Evolutionary conservation across 768 basidiomycete species (phyloP), one percentile per base, ranked within the genome.

Genomic region (Imleria badia): DNA sequence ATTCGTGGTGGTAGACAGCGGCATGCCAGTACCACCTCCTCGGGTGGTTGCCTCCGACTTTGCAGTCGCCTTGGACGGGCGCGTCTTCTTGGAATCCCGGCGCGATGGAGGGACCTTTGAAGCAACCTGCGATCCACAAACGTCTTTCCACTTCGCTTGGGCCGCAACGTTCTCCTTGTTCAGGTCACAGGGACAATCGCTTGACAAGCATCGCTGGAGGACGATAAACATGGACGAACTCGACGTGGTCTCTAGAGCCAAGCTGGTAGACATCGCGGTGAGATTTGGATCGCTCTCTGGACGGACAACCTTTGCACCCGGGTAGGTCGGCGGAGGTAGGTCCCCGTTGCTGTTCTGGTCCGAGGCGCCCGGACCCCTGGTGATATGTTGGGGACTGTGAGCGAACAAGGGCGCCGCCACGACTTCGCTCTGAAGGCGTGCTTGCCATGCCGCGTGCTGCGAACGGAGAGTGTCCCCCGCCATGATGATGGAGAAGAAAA

Each of bases 381-480:
- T 13, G 41, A 13, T 19, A 12, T 14, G 17, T 12, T n/a, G 17
- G n/a, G 34, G 19, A 41, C 7, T 44, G 20, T 36, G 51, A 7
- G 19, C 20, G 13, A 41, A 26, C 22, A 6, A 17, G 23, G 41
- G 11, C 34, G 29, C 12, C 1, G 15, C n/a, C 7, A 22, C 19
- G 39, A 64, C 20, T 17, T 55, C 49, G 11, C 6, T 49, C 1
- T 46, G 56, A 43, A 65, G 60, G 34, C 56, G 63, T 14, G 31
- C 41, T 34, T 49, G 45, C 63, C 63, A 64, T 1, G 26, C 17
- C 20, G 36, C 45, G 22, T 65, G 60, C 7, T 56, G 56, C 9
- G 39, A 45, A 23, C 54, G 63, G 19, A 65, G 63, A 19, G 38
- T 13, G 9, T 65, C 56, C 6, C 63, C 63, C n/a, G 23, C 38